phyloP scores from a whole-genome alignment of 345 rosid genomes.

The Populus simonii region DNA sequence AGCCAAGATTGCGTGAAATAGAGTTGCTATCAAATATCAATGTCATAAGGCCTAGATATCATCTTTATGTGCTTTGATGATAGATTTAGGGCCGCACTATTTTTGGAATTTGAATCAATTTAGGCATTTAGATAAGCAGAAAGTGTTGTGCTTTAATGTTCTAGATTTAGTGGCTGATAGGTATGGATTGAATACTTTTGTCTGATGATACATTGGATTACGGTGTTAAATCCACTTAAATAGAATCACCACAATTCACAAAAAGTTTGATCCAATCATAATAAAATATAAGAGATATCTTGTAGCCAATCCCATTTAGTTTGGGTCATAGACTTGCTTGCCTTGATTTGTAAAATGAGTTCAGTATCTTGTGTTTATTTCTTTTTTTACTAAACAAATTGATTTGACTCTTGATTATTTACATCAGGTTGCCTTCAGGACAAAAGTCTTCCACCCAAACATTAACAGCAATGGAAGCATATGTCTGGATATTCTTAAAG shows the following conservation, averaged over 20 bases:
- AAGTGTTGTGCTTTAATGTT: not conserved
- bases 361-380: not conserved
- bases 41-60: not conserved
- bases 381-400: not conserved
- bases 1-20: not conserved
- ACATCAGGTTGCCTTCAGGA: slow-evolving; percentile 19
- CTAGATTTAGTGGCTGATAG: not conserved
- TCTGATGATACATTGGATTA: not conserved
- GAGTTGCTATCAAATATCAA: not conserved
- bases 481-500: slow-evolving; percentile 24
- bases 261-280: not conserved
- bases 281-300: too few species aligned
- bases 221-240: too few species aligned
- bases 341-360: not conserved
- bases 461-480: slow-evolving; percentile 25
- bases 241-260: too few species aligned
- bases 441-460: slow-evolving; percentile 25
- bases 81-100: not conserved
- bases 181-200: not conserved
- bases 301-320: not conserved
- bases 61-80: too few species aligned
- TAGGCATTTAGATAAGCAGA: too few species aligned
- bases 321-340: not conserved
- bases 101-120: too few species aligned
- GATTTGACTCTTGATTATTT: not conserved